phyloP scores from a whole-genome alignment of 176 grass and related monocot species.

The Bothriochloa decipiens region DNA sequence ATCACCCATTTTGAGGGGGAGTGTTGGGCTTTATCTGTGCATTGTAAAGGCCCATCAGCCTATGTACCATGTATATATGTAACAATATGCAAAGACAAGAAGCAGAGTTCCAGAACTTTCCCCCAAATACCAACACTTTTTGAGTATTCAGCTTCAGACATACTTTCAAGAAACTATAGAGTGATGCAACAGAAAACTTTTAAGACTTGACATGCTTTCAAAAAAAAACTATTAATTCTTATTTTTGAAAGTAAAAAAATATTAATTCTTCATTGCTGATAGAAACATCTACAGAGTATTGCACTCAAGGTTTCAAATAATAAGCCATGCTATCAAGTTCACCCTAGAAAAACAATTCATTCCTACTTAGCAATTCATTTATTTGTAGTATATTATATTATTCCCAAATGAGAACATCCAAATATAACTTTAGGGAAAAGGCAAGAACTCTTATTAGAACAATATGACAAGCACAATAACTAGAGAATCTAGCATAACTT shows the following conservation, averaged over 20 bases:
- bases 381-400: constrained; percentile 12
- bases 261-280: neutral
- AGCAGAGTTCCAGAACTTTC: too few relatives aligned
- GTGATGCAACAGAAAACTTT: neutral
- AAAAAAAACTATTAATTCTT: neutral
- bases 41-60: too few relatives aligned
- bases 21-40: too few relatives aligned
- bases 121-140: neutral
- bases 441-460: neutral
- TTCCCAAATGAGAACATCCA: neutral
- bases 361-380: neutral
- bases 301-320: neutral
- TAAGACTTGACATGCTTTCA: neutral
- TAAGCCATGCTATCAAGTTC: constrained; percentile 3
- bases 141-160: neutral
- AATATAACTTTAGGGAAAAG: neutral
- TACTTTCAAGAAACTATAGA: neutral
- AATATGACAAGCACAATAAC: neutral
- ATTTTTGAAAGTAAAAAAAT: neutral
- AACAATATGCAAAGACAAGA: too few relatives aligned
- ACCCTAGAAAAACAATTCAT: neutral
- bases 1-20: too few relatives aligned
- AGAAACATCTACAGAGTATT: neutral
- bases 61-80: too few relatives aligned
- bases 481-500: neutral